Base-by-base conservation (phyloP, 768 basidiomycete species). In the Kwoniella bestiolae region DNA sequence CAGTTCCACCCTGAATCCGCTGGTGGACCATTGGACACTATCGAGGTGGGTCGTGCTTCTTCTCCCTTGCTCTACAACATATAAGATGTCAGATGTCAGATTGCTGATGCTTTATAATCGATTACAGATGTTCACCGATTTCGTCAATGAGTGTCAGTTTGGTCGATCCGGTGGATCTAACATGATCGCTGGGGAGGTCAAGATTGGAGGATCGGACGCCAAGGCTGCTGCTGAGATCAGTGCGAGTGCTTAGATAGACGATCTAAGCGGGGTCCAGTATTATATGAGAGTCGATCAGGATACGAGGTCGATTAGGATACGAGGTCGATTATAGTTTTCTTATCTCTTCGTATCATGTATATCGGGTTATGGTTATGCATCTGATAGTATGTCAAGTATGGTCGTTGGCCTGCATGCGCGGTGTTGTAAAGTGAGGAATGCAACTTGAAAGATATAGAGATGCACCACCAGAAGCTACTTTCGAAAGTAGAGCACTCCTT, bases 1-100 rank as follows among this genome's bases (percentile, higher is more conserved):
- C 96, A 99, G 78, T 99, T 98, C 88, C 96, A 99, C 82, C 96
- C 96, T 16, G 96, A 99, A 82, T 94, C 92, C 68, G 91, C 93
- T 28, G 95, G 96, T 44, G 95, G 95, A n/a, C 96, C 96, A 47
- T 86, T 98, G 63, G 96, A 98, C 80, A 98, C 96, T 3, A 96
- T 98, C 66, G 93, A 94, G 87, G 92, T 92, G 61, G 55, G 86
- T 81, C 21, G 12, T 7, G 3, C 12, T 45, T 9, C 51, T 18
- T 50, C 59, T 47, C 35, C 5, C 52, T 18, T 7, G 14, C 31
- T 32, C 49, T 46, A n/a, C 26, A 6, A 4, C 2, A 9, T 44
- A 7, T n/a, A 3, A 25, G n/a, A n/a, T 12, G 1, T 26, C 16
- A n/a, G 18, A 50, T 1, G 16, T 57, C 51, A 29, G n/a, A 9